Base-by-base conservation (phyloP, 805 yeast species). In the Pichia pseudocactophila region DNA sequence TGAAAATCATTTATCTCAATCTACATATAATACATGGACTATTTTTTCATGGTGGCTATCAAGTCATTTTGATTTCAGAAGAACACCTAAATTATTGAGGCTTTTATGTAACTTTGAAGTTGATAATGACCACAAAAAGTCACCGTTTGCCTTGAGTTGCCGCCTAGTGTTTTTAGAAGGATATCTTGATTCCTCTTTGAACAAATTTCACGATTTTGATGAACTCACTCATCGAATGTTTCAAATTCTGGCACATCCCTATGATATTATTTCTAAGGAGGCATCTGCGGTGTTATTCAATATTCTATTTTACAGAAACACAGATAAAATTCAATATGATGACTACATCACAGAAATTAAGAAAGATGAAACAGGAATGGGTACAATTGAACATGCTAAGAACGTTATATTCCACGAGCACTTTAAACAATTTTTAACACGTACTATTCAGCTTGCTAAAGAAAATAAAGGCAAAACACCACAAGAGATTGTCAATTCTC, bases 11-110 rank as follows among this genome's bases (percentile, higher is more conserved):
- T 59, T 90, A 42, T 74, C 85, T 1, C 94, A 87, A 3, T 92
- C 88, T 27, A 81, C 80, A 3, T 61, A 71, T 31, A 73, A 70
- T 16, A 76, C 83, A 33, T 92, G 97, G 97, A 69, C 70, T 30
- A 72, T 86, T 0, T 73, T 85, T 39, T 67, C 81, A 3, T 80
- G 86, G 81, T 82, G 87, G 83, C 54, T 78, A 1, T 82, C 87
- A 0, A 59, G 76, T 0, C 80, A 75, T 50, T 66, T 78, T 31
- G 94, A 85, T 57, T 50, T 70, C 38, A 73, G 96, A 55, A 71
- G 96, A 44, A 71, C 75, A 42, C 78, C 80, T 12, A 68, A 70
- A 11, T 57, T 82, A 3, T 59, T 69, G 18, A 56, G 64, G 26
- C 61, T 64, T 8, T 62, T 83, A 13, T 58, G 71, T 16, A 60